Base-by-base conservation (phyloP, 257 asterid genomes). In the Mentha longifolia region DNA sequence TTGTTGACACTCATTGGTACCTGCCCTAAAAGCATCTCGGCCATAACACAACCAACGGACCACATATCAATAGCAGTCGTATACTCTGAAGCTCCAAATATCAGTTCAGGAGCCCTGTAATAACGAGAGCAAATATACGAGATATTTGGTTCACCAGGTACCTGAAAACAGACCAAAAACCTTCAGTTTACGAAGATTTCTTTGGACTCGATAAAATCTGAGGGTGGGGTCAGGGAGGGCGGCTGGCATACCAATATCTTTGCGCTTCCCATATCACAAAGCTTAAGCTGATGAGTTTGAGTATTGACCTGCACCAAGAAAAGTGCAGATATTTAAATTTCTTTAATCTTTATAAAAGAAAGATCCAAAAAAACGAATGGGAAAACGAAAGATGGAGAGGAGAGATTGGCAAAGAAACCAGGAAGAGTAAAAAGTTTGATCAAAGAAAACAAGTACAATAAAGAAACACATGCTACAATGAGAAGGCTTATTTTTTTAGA, bases 11-110 rank as follows among this genome's bases (percentile, higher is more conserved):
- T 15, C 55, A 7, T 31, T 11, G 56, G 22, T 39, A 92, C 98
- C 91, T 84, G 95, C 14, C 98, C 98, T 19, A 88, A 77, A 78
- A 92, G 92, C 47, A 90, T 85, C 73, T 92, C 98, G 28, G 96
- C 91, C 97, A 90, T 85, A 37, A 92, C 98, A 71, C 98, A 92
- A 76, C 98, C 98, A 58, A 77, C 90, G 14, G 98, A 92, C 98
- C 98, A 92, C 90, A 88, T 84, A 78, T 92, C 98, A 47, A 92
- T 90, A 41, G 98, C 97, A 64, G 90, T 81, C 9, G 98, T 90
- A 76, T 92, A 92, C 74, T 90, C 97, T 0, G 95, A 83, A 57
- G 98, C 98, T 59, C 97, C 98, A 68, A 92, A 92, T 15, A 92
- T 92, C 76, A 92, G 79, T 75, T 92, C 98, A 2, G 98, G 98